Base-by-base conservation (phyloP, 2,329 filamentous ascomycete genomes). In the Juglanconis juglandina region DNA sequence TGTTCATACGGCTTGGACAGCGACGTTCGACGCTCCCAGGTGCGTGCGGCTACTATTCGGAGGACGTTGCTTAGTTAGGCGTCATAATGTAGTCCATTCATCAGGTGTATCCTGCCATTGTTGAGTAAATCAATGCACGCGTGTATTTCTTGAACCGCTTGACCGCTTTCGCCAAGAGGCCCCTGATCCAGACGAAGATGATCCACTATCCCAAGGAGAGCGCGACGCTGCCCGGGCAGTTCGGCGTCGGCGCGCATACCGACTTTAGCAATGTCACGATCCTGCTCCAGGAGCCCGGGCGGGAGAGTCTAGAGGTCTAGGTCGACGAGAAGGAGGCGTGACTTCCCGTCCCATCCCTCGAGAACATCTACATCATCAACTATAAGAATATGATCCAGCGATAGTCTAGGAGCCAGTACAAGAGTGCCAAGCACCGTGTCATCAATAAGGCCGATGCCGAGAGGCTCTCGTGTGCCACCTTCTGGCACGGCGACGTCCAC, bases 251-350 rank as follows among this genome's bases (percentile, higher is more conserved):
- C 4, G 65, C 64, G 1, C 68, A 71, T 34, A 68, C 56, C 4
- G 68, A 71, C 60, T 69, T 67, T 37, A 66, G 68, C 13, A 68
- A 65, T 13, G 60, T 70, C 32, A 67, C 68, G 3, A 44, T 68
- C 24, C 56, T 71, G 34, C 59, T 69, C 14, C 67, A 68, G 44
- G 60, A 70, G 63, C 64, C 66, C 8, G 67, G 63, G 3, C 65
- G 62, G n/a, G 61, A 65, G 5, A 68, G 65, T 10, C 60, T 71
- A 9, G 67, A 70, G 49, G 66, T 71, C 2, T 67, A 63, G 65
- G 35, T 62, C 14, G 59, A 65, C n/a, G 32, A 47, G 2, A 58
- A 37, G 3, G 30, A 65, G 42, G 56, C 59, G 14, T 71, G 67
- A 66, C 32, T 68, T 2, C n/a, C 47, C 0, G 66, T 67, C 1